These are phyloP conservation scores for Wallacemonas rigidus DNA, from an alignment of 208 protist genomes.

Conservation along the genomic window DNA sequence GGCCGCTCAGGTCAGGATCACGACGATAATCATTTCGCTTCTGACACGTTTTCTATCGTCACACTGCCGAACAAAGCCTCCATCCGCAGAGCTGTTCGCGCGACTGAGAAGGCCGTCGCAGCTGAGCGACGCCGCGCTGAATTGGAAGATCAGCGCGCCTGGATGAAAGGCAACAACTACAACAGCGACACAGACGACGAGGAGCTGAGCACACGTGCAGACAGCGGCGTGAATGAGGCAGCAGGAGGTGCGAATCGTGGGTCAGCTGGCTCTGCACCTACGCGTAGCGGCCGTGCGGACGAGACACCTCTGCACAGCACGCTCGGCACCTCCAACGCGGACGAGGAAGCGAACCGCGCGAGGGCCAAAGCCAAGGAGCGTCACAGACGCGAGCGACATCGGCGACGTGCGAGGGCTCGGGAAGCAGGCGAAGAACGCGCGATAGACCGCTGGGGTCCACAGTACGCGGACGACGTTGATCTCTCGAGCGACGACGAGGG, in stretches of 20 bases:
- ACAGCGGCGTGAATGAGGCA: not conserved
- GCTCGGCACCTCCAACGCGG: not conserved
- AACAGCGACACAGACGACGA: not conserved
- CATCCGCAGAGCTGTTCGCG: constrained; percentile 4
- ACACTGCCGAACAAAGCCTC: constrained; percentile 36
- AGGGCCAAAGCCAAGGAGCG: not conserved
- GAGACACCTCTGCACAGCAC: not conserved
- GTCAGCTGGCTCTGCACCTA: not conserved
- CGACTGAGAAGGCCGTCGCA: constrained; percentile 10
- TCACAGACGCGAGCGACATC: not conserved
- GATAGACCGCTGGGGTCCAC: constrained; percentile 2
- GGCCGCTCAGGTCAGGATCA: constrained; percentile 62
- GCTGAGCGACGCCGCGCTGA: constrained; percentile 3
- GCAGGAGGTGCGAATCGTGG: not conserved
- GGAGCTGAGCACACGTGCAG: not conserved
- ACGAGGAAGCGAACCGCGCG: constrained; percentile 4
- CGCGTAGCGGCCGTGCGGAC: constrained; percentile 17
- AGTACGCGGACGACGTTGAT: constrained; percentile 13
- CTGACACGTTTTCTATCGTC: constrained; percentile 70
- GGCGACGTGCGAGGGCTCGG: not conserved
- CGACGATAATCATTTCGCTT: constrained; percentile 53
- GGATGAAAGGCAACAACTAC: not conserved
- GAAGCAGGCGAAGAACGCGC: constrained; percentile 11
- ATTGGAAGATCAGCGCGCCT: not conserved
- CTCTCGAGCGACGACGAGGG: constrained; percentile 10